Conservation (phyloP, 305 asterid species). For the Fraxinus sp. region DNA sequence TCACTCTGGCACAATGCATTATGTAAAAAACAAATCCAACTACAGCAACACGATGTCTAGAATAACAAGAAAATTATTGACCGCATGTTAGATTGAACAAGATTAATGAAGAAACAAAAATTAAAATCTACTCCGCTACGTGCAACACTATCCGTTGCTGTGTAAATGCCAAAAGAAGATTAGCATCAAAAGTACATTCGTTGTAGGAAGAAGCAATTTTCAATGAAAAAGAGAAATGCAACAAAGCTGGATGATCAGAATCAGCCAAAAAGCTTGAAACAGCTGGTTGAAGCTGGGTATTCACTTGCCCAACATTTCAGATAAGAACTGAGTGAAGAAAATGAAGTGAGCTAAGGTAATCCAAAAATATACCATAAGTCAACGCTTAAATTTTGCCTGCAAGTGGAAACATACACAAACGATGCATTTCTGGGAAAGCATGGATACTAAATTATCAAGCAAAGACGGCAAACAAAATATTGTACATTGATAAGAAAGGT, state of each 20-base stretch:
- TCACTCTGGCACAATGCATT: not conserved
- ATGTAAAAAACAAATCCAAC: not conserved
- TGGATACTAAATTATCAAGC: not conserved
- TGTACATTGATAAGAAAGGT: not conserved
- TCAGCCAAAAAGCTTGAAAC: slow-evolving; percentile 12
- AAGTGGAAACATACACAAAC: not conserved
- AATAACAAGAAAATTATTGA: not conserved
- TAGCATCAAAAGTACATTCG: not conserved
- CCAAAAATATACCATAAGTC: not conserved
- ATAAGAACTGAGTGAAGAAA: slow-evolving; percentile 6
- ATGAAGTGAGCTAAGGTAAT: not conserved
- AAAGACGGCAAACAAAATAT: not conserved
- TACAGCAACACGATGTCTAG: not conserved
- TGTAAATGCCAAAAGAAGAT: not conserved
- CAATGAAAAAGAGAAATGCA: not conserved
- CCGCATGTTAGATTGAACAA: not conserved
- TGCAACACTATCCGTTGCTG: not conserved
- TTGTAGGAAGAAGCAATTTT: not conserved
- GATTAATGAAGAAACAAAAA: not conserved
- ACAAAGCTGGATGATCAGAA: not conserved
- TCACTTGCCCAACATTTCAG: slow-evolving; percentile 21
- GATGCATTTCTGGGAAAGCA: not conserved
- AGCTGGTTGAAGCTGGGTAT: not conserved
- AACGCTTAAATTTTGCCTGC: not conserved
- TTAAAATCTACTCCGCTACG: not conserved